Evolutionary conservation across 2,329 filamentous ascomycete genomes (phyloP), one percentile per base, ranked within the genome.

Genomic region (Paraphaeosphaeria minitans): DNA sequence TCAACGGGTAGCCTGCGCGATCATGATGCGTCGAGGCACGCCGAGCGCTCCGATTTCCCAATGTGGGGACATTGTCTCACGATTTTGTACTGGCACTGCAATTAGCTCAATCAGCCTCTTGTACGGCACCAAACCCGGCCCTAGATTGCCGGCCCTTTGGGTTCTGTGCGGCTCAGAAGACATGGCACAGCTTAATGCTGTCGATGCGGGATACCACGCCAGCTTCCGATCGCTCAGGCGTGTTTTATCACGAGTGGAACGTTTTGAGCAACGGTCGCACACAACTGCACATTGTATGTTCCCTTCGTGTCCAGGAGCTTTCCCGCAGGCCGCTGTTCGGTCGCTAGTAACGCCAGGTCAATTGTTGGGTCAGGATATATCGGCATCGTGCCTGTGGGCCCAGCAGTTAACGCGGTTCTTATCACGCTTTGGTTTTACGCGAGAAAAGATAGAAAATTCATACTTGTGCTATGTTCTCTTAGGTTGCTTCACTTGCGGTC

Each of bases 401-500:
- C 14, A 12, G 9, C 14, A 43, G 21, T 19, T 16, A 14, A 29
- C 27, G 33, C 21, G 35, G 24, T 31, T 31, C 24, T 31, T 53
- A 41, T 43, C 24, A 53, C 35, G 50, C 24, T 5, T 43, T 21
- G 21, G 24, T 53, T 31, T 31, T 21, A 39, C 42, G 35, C 16
- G 37, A 19, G 12, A 43, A 53, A 53, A 53, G 5, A 1, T 43
- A 42, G 49, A 53, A 53, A 53, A 53, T 31, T 31, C 50, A 53
- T 43, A 21, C 37, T 53, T 16, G 16, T 43, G 8, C 31, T 19
- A 21, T 27, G 14, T 43, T 53, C 35, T 9, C n/a, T 53, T 22
- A 21, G 4, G 4, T 39, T n/a, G 4, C 7, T 39, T 3, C 37
- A 39, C 16, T 19, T 39, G 29, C 29, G 9, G 4, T 31, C 9